These are phyloP conservation scores for Amanita exitialis DNA, from an alignment of 768 basidiomycete species.

Conservation along the genomic window DNA sequence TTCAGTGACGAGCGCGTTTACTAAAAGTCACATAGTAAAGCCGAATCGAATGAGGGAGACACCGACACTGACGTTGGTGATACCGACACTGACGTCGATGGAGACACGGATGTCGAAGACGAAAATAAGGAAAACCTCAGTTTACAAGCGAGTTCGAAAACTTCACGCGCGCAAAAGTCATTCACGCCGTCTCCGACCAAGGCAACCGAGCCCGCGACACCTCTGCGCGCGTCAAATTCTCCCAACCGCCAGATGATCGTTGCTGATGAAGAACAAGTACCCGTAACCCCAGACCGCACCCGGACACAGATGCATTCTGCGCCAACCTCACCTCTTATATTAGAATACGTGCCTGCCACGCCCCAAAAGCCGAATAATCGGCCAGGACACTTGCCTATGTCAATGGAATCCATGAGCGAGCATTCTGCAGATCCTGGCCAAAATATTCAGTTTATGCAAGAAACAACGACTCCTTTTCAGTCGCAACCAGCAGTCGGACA, in stretches of 20 bases:
- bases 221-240: background rate
- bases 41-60: background rate
- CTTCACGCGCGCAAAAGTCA: background rate
- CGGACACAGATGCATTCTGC: background rate
- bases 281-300: background rate
- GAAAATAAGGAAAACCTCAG: constrained; percentile 3
- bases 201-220: background rate
- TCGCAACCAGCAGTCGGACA: background rate
- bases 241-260: background rate
- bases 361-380: background rate
- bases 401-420: too few species aligned
- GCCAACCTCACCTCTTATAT: background rate
- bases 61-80: background rate
- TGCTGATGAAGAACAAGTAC: background rate
- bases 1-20: too few species aligned
- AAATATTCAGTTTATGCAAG: background rate
- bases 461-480: background rate
- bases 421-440: background rate
- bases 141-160: background rate
- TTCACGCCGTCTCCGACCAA: background rate
- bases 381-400: background rate
- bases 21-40: background rate
- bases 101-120: background rate
- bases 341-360: background rate
- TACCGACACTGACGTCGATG: constrained; percentile 1